A percentile compares a stretch with the other conserved stretches of the same genome.
These are phyloP conservation scores for Pythium brachiatum DNA, from an alignment of 352 stramenopile species.

Conservation along the genomic window DNA sequence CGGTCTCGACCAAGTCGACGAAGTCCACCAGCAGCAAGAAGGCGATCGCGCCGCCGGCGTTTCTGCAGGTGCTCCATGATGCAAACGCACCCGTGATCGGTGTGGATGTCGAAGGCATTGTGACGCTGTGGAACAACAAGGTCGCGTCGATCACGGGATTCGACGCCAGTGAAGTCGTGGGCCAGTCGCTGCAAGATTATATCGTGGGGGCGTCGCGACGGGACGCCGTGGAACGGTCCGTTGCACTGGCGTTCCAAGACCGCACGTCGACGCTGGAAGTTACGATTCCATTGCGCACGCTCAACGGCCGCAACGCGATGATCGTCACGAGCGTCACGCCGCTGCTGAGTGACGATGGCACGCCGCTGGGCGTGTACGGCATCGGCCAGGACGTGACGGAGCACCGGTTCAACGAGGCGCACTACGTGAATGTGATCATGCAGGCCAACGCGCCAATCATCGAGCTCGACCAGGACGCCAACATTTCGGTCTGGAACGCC, in stretches of 20 bases:
- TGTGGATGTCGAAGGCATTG: slow-evolving; percentile 41
- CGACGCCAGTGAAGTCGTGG: slow-evolving; percentile 33
- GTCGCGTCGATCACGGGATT: slow-evolving; percentile 62
- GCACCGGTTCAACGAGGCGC: slow-evolving; percentile 48
- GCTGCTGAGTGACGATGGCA: slow-evolving; percentile 36
- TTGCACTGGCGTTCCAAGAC: slow-evolving; percentile 35
- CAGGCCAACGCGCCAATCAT: slow-evolving; percentile 78
- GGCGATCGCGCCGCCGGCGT: slow-evolving; percentile 15
- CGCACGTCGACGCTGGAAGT: slow-evolving; percentile 30
- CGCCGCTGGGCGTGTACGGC: slow-evolving; percentile 51
- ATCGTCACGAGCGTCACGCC: slow-evolving; percentile 58
- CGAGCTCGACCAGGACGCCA: slow-evolving; percentile 68
- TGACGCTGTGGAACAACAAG: slow-evolving; percentile 68
- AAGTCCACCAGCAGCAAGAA: slow-evolving; percentile 10
- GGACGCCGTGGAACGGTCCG: slow-evolving; percentile 31
- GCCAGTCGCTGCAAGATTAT: slow-evolving; percentile 42
- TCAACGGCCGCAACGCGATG: slow-evolving; percentile 39
- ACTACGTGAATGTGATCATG: slow-evolving; percentile 73
- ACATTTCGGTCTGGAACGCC: slow-evolving; percentile 70
- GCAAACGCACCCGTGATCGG: slow-evolving; percentile 67
- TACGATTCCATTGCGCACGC: slow-evolving; percentile 40
- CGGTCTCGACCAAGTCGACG: slow-evolving; percentile 15
- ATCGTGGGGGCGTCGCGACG: slow-evolving; percentile 30
- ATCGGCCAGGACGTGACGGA: slow-evolving; percentile 61
- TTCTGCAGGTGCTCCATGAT: slow-evolving; percentile 48